Conservation (phyloP, 371 early-diverging fungal species). For the Caulochytrium protostelioides region DNA sequence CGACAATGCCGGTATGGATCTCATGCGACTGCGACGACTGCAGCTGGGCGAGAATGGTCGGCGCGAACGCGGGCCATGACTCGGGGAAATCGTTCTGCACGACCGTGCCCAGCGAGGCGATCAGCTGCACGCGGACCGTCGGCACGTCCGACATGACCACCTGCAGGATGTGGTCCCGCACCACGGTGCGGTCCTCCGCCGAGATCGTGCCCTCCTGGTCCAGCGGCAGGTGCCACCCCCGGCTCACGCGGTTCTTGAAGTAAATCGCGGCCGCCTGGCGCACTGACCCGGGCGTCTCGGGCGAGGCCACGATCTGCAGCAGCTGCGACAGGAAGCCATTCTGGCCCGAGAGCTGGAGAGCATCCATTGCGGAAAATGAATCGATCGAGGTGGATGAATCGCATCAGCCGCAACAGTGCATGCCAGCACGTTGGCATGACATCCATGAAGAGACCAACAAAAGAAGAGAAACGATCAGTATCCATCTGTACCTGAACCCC, state of each 20-base stretch:
- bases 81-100: conserved; percentile 49
- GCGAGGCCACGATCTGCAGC: conserved; percentile 41
- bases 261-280: conserved; percentile 77
- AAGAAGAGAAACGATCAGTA: too few species aligned
- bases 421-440: conserved; percentile 9
- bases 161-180: conserved; percentile 47
- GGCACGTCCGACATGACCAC: conserved; percentile 41
- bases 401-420: conserved; percentile 6
- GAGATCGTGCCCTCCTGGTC: conserved; percentile 20
- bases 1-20: conserved; percentile 49
- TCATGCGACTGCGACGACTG: conserved; percentile 35
- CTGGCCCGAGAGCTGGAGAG: conserved; percentile 7
- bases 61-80: conserved; percentile 60
- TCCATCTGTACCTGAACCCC: background rate
- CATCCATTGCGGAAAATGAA: background rate
- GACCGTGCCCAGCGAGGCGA: conserved; percentile 41
- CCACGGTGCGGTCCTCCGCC: conserved; percentile 42
- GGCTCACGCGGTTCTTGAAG: conserved; percentile 68
- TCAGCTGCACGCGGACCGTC: conserved; percentile 49
- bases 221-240: conserved; percentile 40
- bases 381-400: conserved; percentile 1
- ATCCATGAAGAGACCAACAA: background rate
- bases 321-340: conserved; percentile 42
- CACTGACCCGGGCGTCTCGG: conserved; percentile 35
- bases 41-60: conserved; percentile 33